A percentile compares a stretch with the other conserved stretches of the same genome.
Conservation (phyloP, 352 stramenopile genomes). For the Phytophthora uliginosa region DNA sequence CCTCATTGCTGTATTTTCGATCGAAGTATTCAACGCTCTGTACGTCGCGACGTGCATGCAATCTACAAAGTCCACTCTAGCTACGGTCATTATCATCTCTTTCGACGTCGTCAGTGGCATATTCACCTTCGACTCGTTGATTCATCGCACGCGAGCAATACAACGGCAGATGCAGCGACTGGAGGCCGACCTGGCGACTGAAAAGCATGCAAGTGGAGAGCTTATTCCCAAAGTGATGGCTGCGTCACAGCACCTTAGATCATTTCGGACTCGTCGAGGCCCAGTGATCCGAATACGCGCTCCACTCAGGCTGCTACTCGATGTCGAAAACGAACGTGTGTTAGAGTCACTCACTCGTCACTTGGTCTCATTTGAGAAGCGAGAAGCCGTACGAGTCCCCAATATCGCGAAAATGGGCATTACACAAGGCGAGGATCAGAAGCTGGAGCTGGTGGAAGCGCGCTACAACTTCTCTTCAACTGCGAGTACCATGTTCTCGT, state of each 20-base stretch:
- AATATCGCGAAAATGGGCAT: background rate
- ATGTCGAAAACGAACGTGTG: background rate
- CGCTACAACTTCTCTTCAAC: conserved; percentile 26
- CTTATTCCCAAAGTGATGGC: conserved; percentile 10
- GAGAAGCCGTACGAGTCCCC: background rate
- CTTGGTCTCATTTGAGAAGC: conserved; percentile 5
- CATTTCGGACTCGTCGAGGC: conserved; percentile 14
- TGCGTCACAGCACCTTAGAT: conserved; percentile 5
- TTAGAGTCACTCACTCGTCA: background rate
- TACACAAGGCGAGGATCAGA: background rate
- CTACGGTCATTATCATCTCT: conserved; percentile 27
- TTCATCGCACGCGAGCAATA: conserved; percentile 7
- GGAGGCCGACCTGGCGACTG: background rate
- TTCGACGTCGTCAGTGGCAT: conserved; percentile 29
- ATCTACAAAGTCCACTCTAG: conserved; percentile 24
- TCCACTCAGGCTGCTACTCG: background rate
- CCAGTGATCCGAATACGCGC: background rate
- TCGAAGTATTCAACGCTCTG: conserved; percentile 48
- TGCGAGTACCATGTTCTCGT: conserved; percentile 30
- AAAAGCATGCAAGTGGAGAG: background rate
- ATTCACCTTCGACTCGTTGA: conserved; percentile 8
- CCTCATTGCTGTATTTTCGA: conserved; percentile 37
- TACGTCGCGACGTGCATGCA: conserved; percentile 44
- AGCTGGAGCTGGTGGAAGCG: conserved; percentile 12
- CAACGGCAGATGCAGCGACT: conserved; percentile 1